Conservation (phyloP, 257 asterid genomes). For the Eustoma russellianum region DNA sequence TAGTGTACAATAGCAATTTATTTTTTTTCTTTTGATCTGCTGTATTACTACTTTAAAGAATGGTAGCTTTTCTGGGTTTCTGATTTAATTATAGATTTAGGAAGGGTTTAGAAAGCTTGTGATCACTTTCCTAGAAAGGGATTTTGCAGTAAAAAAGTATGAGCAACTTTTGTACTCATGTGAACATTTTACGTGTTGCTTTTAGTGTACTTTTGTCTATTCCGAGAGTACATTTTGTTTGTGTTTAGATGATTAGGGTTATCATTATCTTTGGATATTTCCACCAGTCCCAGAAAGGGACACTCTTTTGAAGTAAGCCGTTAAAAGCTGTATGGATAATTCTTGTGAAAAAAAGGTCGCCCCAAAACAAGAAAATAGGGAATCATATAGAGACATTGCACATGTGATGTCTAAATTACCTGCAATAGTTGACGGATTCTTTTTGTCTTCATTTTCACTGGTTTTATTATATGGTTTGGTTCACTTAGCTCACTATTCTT, state of each 20-base stretch:
- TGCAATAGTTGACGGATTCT: constrained; percentile 21
- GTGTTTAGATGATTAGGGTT: constrained; percentile 32
- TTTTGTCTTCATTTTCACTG: constrained; percentile 21
- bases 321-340: constrained; percentile 17
- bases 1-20: too few species aligned
- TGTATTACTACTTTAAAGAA: too few species aligned
- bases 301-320: constrained; percentile 15
- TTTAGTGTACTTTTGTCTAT: too few species aligned
- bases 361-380: too few species aligned
- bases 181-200: constrained; percentile 1
- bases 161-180: constrained; percentile 30
- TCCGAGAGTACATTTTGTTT: constrained; percentile 8
- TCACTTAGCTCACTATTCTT: constrained; percentile 21
- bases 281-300: constrained; percentile 26
- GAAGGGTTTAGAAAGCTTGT: neutral
- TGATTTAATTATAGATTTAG: too few species aligned
- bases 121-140: constrained; percentile 12
- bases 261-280: constrained; percentile 22
- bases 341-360: constrained; percentile 5
- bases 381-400: constrained; percentile 26
- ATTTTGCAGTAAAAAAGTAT: constrained; percentile 16
- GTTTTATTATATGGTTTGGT: constrained; percentile 12
- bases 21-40: too few species aligned
- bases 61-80: too few species aligned
- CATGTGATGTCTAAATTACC: constrained; percentile 28